Percentiles rank a stretch among this genome's conserved stretches.
Evolutionary conservation across 306 rosid genomes (phyloP).

Genomic region (Pterocarpus santalinus): DNA sequence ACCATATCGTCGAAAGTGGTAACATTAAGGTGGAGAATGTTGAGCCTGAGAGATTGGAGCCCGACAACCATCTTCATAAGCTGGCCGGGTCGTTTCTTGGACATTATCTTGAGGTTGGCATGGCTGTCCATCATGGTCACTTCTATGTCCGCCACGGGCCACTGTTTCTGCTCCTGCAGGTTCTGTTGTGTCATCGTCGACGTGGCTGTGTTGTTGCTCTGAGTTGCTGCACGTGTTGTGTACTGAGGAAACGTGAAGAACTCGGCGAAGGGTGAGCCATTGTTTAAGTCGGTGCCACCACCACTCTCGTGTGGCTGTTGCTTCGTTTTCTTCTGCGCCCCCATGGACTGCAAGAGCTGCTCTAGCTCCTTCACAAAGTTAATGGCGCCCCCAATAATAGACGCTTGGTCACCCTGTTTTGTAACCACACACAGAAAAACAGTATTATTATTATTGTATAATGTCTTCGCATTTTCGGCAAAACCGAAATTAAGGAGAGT

Average conservation of each 20-base stretch:
- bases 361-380: constrained; percentile 94
- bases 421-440: neutral
- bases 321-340: constrained; percentile 49
- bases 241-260: constrained; percentile 88
- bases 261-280: constrained; percentile 59
- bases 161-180: constrained; percentile 47
- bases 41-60: constrained; percentile 68
- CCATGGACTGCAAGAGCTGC: constrained; percentile 73
- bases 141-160: constrained; percentile 77
- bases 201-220: constrained; percentile 4
- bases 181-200: constrained; percentile 22
- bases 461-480: neutral
- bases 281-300: neutral
- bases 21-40: constrained; percentile 85
- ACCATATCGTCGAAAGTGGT: constrained; percentile 69
- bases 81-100: constrained; percentile 63
- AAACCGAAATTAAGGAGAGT: neutral
- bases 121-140: constrained; percentile 89
- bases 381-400: constrained; percentile 93
- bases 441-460: neutral
- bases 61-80: constrained; percentile 74
- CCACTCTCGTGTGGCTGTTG: constrained; percentile 12
- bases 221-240: constrained; percentile 61
- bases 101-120: constrained; percentile 79
- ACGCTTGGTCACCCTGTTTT: constrained; percentile 93